Conservation (phyloP, 1,284 basidiomycete genomes). For the Sutorius eximius region DNA sequence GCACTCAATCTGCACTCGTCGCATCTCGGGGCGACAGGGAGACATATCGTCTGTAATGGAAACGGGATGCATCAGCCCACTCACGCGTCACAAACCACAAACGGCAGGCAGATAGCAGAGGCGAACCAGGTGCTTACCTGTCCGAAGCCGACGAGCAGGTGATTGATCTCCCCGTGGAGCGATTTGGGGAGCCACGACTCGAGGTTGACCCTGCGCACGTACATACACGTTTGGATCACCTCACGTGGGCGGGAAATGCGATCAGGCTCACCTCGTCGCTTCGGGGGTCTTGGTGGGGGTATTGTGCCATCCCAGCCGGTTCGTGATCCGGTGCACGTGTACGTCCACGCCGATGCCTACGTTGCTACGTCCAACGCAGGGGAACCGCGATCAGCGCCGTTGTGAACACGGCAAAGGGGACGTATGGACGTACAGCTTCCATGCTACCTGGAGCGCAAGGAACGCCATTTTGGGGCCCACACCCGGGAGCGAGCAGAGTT, state of each 20-base stretch:
- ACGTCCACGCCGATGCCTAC: constrained; percentile 96
- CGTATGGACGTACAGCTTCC: constrained; percentile 71
- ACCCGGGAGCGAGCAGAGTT: constrained; percentile 79
- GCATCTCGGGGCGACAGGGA: constrained; percentile 82
- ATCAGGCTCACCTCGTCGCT: constrained; percentile 66
- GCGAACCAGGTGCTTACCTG: constrained; percentile 55
- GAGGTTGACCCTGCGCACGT: constrained; percentile 67
- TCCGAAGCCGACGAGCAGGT: constrained; percentile 89
- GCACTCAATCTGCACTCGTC: constrained; percentile 67
- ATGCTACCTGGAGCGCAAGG: constrained; percentile 78
- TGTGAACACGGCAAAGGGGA: too few relatives aligned
- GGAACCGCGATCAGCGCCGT: background rate
- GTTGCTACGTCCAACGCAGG: constrained; percentile 54
- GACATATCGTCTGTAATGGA: constrained; percentile 65
- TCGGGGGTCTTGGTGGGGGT: constrained; percentile 84
- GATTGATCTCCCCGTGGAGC: constrained; percentile 82
- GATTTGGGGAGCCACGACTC: constrained; percentile 89
- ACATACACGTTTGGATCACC: background rate
- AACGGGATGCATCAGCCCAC: background rate
- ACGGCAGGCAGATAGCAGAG: too few relatives aligned
- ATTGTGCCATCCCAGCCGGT: constrained; percentile 89
- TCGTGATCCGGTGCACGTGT: constrained; percentile 94
- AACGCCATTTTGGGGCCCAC: constrained; percentile 96
- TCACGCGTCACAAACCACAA: background rate
- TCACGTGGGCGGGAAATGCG: background rate